Percentiles rank a stretch among this genome's conserved stretches.
Evolutionary conservation across 2,329 filamentous ascomycete genomes (phyloP).

Genomic region (Arthrobotrys megalospora): DNA sequence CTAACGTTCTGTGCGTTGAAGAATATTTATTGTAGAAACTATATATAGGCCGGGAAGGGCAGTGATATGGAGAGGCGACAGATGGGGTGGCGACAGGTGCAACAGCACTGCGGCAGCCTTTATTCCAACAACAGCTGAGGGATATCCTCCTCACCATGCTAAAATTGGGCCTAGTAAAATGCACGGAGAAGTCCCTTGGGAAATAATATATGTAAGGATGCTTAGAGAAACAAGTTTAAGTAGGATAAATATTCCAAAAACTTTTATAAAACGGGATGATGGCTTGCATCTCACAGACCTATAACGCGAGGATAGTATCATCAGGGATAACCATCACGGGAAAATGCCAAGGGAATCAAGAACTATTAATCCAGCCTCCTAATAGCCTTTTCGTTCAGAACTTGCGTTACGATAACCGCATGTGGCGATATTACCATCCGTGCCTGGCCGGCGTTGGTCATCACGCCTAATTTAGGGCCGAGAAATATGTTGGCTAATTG

Average conservation of each 20-base stretch:
- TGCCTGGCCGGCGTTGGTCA: conserved; percentile 12
- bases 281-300: neutral
- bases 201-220: neutral
- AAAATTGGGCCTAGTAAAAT: neutral
- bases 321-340: neutral
- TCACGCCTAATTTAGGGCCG: neutral
- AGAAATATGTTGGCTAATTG: neutral
- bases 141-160: neutral
- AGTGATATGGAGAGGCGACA: too few relatives aligned
- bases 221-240: neutral
- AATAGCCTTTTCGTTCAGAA: conserved; percentile 5
- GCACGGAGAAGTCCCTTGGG: neutral
- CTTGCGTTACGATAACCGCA: conserved; percentile 5
- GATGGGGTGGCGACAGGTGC: neutral
- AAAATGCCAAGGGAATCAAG: neutral
- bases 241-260: conserved; percentile 6
- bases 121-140: neutral
- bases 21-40: neutral
- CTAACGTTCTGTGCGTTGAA: neutral
- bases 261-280: neutral
- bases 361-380: neutral
- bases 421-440: conserved; percentile 16
- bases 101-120: neutral
- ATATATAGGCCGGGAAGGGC: too few relatives aligned
- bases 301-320: neutral